Evolutionary conservation across 1,284 basidiomycete genomes (phyloP).

Genomic region (Ustilago nuda): DNA sequence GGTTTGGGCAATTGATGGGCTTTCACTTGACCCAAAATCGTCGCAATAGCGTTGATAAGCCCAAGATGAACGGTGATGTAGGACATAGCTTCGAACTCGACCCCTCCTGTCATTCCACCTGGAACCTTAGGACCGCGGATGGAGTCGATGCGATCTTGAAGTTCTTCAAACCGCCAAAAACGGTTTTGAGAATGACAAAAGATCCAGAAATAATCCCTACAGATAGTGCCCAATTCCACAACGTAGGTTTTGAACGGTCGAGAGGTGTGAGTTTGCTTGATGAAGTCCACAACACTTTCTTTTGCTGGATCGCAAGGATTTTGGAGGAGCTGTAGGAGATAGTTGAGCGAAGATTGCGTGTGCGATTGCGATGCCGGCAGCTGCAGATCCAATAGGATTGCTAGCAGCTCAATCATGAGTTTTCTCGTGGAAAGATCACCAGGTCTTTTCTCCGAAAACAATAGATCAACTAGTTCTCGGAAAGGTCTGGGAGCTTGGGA

Average conservation of each 20-base stretch:
- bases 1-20: constrained; percentile 25
- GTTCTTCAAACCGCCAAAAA: constrained; percentile 84
- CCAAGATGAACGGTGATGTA: constrained; percentile 74
- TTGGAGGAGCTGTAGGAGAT: constrained; percentile 59
- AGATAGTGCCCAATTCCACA: constrained; percentile 86
- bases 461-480: constrained; percentile 80
- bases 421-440: constrained; percentile 90
- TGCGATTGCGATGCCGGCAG: constrained; percentile 48
- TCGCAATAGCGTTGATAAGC: constrained; percentile 52
- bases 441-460: constrained; percentile 97
- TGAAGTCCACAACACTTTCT: constrained; percentile 76
- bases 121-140: constrained; percentile 93
- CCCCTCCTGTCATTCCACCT: constrained; percentile 97
- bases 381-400: constrained; percentile 70
- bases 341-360: constrained; percentile 45
- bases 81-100: constrained; percentile 95
- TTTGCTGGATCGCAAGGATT: constrained; percentile 47
- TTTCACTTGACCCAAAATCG: constrained; percentile 25
- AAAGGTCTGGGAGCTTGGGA: constrained; percentile 87
- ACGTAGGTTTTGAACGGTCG: constrained; percentile 91
- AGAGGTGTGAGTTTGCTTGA: constrained; percentile 82
- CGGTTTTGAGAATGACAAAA: constrained; percentile 95
- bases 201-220: constrained; percentile 96
- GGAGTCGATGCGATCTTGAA: constrained; percentile 77
- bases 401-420: constrained; percentile 83